These are phyloP conservation scores for Aureobasidium sp. DNA, from an alignment of 2,329 filamentous ascomycete genomes.

Conservation along the genomic window DNA sequence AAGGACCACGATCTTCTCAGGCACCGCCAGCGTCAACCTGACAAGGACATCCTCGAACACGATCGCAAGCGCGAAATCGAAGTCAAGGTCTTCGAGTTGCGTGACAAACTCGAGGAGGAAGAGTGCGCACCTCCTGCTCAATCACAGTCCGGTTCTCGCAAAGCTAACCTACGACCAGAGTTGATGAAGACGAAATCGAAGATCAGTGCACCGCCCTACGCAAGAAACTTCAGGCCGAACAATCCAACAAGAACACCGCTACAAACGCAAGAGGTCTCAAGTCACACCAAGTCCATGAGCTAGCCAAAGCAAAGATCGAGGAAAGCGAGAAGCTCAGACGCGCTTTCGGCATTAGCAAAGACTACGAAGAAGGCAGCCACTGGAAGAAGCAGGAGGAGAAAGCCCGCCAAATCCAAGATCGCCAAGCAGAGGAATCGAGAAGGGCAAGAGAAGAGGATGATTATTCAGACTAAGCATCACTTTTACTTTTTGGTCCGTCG, in stretches of 20 bases:
- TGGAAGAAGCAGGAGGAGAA: constrained; percentile 80
- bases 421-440: not conserved
- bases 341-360: constrained; percentile 77
- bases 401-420: constrained; percentile 13
- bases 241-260: constrained; percentile 41
- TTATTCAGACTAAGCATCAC: constrained; percentile 2
- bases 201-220: constrained; percentile 61
- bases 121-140: constrained; percentile 46
- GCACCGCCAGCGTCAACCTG: constrained; percentile 75
- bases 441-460: constrained; percentile 4
- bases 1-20: constrained; percentile 63
- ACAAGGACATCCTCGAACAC: constrained; percentile 89
- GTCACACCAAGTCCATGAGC: constrained; percentile 88
- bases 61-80: constrained; percentile 87
- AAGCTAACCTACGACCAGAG: constrained; percentile 36
- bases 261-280: constrained; percentile 59
- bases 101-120: constrained; percentile 88
- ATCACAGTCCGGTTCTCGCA: not conserved
- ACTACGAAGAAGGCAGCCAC: constrained; percentile 80
- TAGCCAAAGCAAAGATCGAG: constrained; percentile 91
- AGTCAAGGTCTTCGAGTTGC: constrained; percentile 83
- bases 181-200: constrained; percentile 89
- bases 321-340: constrained; percentile 84
- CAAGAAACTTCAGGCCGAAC: constrained; percentile 53
- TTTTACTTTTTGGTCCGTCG: not conserved